Evolutionary conservation across 805 yeast species (phyloP).

Genomic region (Kazachstania africana): DNA sequence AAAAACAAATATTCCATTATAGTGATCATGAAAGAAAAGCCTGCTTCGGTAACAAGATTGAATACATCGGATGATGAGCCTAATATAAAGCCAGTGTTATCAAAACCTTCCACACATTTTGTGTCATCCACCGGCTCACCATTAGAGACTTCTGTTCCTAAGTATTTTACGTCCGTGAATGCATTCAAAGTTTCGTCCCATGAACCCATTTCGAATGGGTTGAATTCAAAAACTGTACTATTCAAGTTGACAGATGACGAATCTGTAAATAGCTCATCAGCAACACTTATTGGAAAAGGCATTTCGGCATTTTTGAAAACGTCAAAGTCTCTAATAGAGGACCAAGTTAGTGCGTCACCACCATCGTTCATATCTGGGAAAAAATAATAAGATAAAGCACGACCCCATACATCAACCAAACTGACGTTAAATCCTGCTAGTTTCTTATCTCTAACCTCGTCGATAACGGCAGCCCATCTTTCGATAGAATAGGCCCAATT

Average conservation of each 20-base stretch:
- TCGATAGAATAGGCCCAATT: slow-evolving; percentile 41
- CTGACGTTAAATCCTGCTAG: slow-evolving; percentile 57
- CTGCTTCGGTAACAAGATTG: slow-evolving; percentile 39
- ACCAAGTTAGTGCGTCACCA: slow-evolving; percentile 52
- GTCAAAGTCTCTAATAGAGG: slow-evolving; percentile 46
- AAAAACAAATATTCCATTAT: no score
- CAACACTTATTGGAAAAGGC: slow-evolving; percentile 64
- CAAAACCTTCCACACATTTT: slow-evolving; percentile 56
- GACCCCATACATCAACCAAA: slow-evolving; percentile 71
- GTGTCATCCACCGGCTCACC: slow-evolving; percentile 41
- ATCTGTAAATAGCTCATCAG: slow-evolving; percentile 57
- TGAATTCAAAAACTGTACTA: slow-evolving; percentile 55
- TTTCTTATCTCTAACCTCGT: slow-evolving; percentile 40
- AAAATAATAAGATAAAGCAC: slow-evolving; percentile 62
- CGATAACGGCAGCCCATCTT: slow-evolving; percentile 33
- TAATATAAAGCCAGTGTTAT: slow-evolving; percentile 69
- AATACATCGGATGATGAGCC: slow-evolving; percentile 79
- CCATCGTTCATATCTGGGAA: slow-evolving; percentile 49
- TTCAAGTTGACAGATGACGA: slow-evolving; percentile 44
- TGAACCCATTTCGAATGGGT: slow-evolving; percentile 70
- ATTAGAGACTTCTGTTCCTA: slow-evolving; percentile 53
- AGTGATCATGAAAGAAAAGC: no score
- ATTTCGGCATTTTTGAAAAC: slow-evolving; percentile 48
- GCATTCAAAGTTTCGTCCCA: slow-evolving; percentile 70
- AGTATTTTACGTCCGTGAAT: slow-evolving; percentile 54